Evolutionary conservation across 2,329 filamentous ascomycete genomes (phyloP).

Genomic region (Neonectria punicea): DNA sequence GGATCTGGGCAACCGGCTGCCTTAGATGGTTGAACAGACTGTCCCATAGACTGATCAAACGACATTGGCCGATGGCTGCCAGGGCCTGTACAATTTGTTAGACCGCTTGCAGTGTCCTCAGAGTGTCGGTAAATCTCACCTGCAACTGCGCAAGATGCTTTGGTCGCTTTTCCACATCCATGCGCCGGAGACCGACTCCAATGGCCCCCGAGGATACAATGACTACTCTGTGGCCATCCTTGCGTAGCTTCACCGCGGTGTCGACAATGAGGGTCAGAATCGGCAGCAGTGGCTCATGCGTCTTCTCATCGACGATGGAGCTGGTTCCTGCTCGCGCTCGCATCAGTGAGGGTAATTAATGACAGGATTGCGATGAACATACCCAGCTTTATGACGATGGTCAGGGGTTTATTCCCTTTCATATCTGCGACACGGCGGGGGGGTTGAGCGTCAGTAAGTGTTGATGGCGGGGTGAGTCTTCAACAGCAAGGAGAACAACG

Average conservation of each 20-base stretch:
- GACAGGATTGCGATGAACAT: constrained; percentile 46
- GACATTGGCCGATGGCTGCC: constrained; percentile 94
- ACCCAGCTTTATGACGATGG: constrained; percentile 89
- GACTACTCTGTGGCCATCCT: constrained; percentile 93
- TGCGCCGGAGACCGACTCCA: constrained; percentile 88
- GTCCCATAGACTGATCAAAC: constrained; percentile 95
- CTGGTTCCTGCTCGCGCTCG: constrained; percentile 77
- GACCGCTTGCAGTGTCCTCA: constrained; percentile 1
- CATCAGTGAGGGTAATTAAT: constrained; percentile 37
- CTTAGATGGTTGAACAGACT: constrained; percentile 87
- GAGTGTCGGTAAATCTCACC: constrained; percentile 52
- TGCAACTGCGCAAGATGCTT: constrained; percentile 92
- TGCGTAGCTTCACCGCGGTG: constrained; percentile 85
- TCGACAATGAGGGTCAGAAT: constrained; percentile 94
- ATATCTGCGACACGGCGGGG: constrained; percentile 59
- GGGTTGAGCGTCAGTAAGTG: constrained; percentile 63
- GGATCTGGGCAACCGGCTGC: constrained; percentile 93
- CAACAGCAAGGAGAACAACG: background rate
- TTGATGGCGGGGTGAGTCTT: constrained; percentile 1
- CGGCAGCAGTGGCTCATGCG: constrained; percentile 91
- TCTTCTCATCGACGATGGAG: constrained; percentile 97
- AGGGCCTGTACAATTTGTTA: constrained; percentile 68
- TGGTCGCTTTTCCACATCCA: constrained; percentile 87
- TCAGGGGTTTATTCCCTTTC: constrained; percentile 65
- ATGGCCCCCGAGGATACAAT: constrained; percentile 98